Conservation (phyloP, 768 basidiomycete species). For the Podaxis carcinomalis region DNA sequence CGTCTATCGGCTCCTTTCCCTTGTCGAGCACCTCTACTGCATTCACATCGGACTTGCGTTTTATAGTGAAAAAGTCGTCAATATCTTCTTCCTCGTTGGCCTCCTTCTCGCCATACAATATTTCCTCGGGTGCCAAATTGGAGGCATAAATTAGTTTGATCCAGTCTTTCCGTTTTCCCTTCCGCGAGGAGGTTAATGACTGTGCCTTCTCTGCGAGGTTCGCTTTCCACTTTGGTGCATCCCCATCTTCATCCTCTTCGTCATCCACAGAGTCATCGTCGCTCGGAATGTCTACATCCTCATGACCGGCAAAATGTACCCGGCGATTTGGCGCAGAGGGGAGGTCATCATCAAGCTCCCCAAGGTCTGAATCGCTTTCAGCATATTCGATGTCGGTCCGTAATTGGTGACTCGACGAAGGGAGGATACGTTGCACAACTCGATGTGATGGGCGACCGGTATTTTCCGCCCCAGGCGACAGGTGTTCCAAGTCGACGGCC, state of each 20-base stretch:
- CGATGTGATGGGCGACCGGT: constrained; percentile 51
- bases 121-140: constrained; percentile 62
- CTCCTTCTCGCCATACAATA: constrained; percentile 40
- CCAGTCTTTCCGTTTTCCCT: constrained; percentile 60
- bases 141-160: constrained; percentile 81
- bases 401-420: constrained; percentile 29
- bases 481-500: constrained; percentile 14
- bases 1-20: constrained; percentile 55
- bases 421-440: constrained; percentile 36
- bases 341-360: constrained; percentile 38
- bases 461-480: constrained; percentile 26
- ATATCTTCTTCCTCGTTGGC: constrained; percentile 24
- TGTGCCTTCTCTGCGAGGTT: constrained; percentile 47
- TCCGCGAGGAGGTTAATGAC: constrained; percentile 37
- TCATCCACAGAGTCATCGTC: constrained; percentile 47
- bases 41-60: constrained; percentile 27
- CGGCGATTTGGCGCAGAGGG: constrained; percentile 18
- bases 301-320: constrained; percentile 39
- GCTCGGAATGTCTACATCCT: constrained; percentile 39
- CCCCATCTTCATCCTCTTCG: constrained; percentile 33
- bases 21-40: constrained; percentile 61
- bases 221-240: constrained; percentile 70
- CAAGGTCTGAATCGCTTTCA: constrained; percentile 75
- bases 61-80: constrained; percentile 69
- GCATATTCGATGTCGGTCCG: constrained; percentile 57